phyloP scores from a whole-genome alignment of 2,329 filamentous ascomycete genomes.

The Fusarium vanettenii region DNA sequence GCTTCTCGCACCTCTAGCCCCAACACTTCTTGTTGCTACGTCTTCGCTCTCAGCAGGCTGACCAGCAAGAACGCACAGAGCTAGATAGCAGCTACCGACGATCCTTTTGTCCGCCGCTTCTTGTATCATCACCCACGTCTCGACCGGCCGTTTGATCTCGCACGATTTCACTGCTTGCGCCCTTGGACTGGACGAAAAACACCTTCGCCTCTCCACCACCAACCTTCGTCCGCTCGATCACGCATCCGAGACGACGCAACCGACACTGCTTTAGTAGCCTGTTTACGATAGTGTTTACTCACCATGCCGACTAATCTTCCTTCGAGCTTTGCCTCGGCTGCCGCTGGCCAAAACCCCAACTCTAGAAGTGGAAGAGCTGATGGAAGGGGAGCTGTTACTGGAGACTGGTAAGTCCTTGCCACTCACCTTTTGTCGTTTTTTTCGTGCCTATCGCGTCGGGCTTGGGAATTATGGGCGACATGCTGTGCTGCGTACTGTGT shows the following conservation, averaged over 20 bases:
- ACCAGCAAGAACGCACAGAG: constrained; percentile 24
- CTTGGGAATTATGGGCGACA: constrained; percentile 12
- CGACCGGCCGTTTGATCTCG: constrained; percentile 29
- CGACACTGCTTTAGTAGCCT: constrained; percentile 7
- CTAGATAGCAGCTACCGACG: constrained; percentile 28
- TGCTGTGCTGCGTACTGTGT: constrained; percentile 38
- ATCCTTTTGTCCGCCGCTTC: constrained; percentile 18
- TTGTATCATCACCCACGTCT: constrained; percentile 25
- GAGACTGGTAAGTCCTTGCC: constrained; percentile 75
- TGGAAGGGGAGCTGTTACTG: constrained; percentile 66
- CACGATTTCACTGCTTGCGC: constrained; percentile 31
- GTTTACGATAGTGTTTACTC: constrained; percentile 36
- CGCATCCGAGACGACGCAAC: constrained; percentile 29
- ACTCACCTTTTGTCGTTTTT: constrained; percentile 20
- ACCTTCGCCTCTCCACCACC: constrained; percentile 28
- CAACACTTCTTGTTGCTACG: constrained; percentile 30
- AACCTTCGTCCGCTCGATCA: constrained; percentile 29
- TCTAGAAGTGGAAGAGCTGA: constrained; percentile 69
- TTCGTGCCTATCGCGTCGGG: constrained; percentile 8
- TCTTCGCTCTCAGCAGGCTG: constrained; percentile 25
- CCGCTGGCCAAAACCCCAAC: constrained; percentile 77
- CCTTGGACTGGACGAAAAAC: constrained; percentile 37
- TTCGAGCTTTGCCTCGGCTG: constrained; percentile 86
- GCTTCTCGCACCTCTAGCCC: constrained; percentile 26
- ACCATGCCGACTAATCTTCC: constrained; percentile 79